Evolutionary conservation across 139 green algal genomes (phyloP), one percentile per base, ranked within the genome.

Genomic region (Coelastrella sp.): DNA sequence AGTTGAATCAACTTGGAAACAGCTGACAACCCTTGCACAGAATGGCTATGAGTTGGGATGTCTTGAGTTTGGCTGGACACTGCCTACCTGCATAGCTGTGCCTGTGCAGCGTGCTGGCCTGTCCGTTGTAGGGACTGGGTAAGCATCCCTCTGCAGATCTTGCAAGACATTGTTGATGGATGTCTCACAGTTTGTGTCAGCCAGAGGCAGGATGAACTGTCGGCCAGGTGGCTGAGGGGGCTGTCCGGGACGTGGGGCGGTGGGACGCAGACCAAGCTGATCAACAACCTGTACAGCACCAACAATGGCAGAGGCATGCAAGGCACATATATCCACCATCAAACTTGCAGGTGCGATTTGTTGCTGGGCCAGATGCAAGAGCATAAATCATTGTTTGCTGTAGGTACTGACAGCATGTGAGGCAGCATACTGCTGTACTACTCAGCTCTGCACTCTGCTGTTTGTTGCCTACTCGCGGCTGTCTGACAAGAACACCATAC

Each of bases 171-270:
- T 92, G 25, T 89, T 94, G 45, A 99, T 92, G 40, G 88, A 85
- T 84, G 99, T 99, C 87, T 99, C 97, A 87, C 95, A 98, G 51
- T 98, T 79, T 25, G 34, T 13, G 23, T 86, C 95, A 4, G 82
- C 80, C 40, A 98, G 84, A 0, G 97, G 96, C 82, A 98, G 88
- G 60, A 92, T 88, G 90, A 92, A 92, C 48, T 83, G 51, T 38
- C 80, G 75, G 23, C 60, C 50, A 37, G 60, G 5, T 38, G 50
- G 73, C 66, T 62, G 66, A 27, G 59, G 43, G 8, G 64, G 41
- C 19, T 51, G 64, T 9, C 72, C 57, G 15, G 64, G 59, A 9
- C 83, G 72, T 48, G 50, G 83, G 7, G 35, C 67, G n/a, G 69
- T 82, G 3, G 72, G 51, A 3, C 89, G 86, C 60, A 96, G 84